Conservation (phyloP, 345 rosid genomes). For the Anastatica hierochuntica region DNA sequence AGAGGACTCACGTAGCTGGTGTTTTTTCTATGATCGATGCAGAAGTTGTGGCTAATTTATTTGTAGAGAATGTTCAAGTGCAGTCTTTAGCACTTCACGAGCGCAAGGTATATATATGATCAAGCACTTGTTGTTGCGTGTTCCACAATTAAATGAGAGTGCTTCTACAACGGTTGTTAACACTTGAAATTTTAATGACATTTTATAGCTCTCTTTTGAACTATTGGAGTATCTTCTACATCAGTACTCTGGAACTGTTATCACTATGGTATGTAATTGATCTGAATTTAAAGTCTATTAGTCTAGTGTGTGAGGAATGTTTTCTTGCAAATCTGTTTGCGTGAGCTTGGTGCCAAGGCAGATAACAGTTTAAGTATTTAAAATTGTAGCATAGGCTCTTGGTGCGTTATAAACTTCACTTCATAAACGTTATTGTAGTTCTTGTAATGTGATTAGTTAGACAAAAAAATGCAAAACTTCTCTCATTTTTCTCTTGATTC, state of each 20-base stretch:
- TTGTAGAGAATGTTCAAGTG: constrained; percentile 48
- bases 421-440: neutral
- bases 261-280: constrained; percentile 50
- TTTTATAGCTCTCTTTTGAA: constrained; percentile 78
- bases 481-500: neutral
- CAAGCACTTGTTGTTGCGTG: no score
- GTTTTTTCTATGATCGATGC: constrained; percentile 44
- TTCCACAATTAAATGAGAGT: no score
- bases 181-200: no score
- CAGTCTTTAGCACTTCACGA: constrained; percentile 68
- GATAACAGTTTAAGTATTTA: no score
- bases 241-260: constrained; percentile 39
- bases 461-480: neutral
- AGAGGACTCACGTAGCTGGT: constrained; percentile 46
- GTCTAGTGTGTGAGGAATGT: no score
- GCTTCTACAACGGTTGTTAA: neutral
- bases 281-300: no score
- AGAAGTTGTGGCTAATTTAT: constrained; percentile 46
- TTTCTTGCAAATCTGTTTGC: neutral
- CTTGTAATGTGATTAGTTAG: neutral
- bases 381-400: neutral
- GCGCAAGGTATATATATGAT: constrained; percentile 45
- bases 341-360: neutral
- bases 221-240: constrained; percentile 72
- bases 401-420: neutral